phyloP scores from a whole-genome alignment of 1,284 basidiomycete genomes.

The Neolentinus lepideus region DNA sequence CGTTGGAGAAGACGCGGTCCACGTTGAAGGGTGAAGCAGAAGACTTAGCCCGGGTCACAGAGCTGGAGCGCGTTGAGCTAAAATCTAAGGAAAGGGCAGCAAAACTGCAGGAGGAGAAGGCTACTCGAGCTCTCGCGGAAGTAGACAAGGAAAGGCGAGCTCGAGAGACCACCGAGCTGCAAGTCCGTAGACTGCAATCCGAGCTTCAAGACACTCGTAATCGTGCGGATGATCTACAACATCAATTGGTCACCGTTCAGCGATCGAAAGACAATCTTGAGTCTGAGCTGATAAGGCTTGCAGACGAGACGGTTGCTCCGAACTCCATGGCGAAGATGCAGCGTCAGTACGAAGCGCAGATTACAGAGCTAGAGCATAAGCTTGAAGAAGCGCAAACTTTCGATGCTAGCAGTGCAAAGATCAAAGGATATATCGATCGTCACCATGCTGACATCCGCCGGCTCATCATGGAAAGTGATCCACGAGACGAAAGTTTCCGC shows the following conservation, averaged over 20 bases:
- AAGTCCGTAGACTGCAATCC: constrained; percentile 47
- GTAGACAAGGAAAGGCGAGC: constrained; percentile 58
- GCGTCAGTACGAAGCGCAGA: constrained; percentile 60
- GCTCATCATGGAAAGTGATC: constrained; percentile 49
- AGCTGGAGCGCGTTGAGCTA: constrained; percentile 64
- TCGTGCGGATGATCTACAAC: constrained; percentile 45
- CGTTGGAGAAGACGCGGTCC: constrained; percentile 76
- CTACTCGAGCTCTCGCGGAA: constrained; percentile 46
- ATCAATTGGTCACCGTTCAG: constrained; percentile 44
- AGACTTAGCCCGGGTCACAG: constrained; percentile 73
- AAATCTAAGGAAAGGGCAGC: constrained; percentile 61
- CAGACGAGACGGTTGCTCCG: constrained; percentile 49
- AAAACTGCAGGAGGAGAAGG: constrained; percentile 53
- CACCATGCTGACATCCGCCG: constrained; percentile 67
- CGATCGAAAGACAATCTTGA: constrained; percentile 65
- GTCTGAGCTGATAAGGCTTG: constrained; percentile 60
- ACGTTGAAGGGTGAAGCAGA: constrained; percentile 81
- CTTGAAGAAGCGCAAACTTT: constrained; percentile 50
- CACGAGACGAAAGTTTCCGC: constrained; percentile 58
- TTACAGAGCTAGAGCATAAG: constrained; percentile 58
- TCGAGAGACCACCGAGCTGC: constrained; percentile 58
- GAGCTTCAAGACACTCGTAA: constrained; percentile 48
- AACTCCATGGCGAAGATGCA: constrained; percentile 53
- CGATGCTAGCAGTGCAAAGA: constrained; percentile 41
- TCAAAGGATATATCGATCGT: constrained; percentile 57